Percentiles rank a stretch among this genome's conserved stretches.
These are phyloP conservation scores for Xylaria grammica DNA, from an alignment of 495 filamentous ascomycete species.

Conservation along the genomic window DNA sequence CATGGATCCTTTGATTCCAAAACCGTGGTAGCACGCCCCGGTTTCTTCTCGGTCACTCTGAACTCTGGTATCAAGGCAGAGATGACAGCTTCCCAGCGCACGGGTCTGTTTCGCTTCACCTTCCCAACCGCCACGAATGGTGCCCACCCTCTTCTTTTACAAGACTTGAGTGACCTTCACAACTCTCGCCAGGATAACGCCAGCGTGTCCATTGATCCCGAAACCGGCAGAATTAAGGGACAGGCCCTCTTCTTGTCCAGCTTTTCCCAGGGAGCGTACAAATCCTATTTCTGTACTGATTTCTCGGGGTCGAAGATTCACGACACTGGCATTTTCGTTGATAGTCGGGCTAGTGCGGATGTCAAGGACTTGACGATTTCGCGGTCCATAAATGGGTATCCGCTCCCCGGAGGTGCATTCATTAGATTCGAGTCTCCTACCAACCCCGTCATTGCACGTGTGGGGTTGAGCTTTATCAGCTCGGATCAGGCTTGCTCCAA, in stretches of 20 bases:
- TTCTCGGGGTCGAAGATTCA: constrained; percentile 66
- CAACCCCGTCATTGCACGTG: constrained; percentile 62
- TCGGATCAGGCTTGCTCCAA: constrained; percentile 67
- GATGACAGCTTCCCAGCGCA: constrained; percentile 70
- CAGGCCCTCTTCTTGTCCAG: constrained; percentile 70
- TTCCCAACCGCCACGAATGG: constrained; percentile 58
- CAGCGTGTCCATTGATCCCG: constrained; percentile 56
- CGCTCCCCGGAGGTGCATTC: constrained; percentile 71
- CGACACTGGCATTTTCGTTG: constrained; percentile 68
- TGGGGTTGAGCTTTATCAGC: constrained; percentile 75
- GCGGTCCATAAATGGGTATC: constrained; percentile 65
- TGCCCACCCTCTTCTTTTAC: constrained; percentile 63
- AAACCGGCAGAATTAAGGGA: constrained; percentile 67
- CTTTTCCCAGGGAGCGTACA: constrained; percentile 69
- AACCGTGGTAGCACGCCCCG: constrained; percentile 64
- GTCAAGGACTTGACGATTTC: constrained; percentile 62
- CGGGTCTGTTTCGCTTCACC: constrained; percentile 72
- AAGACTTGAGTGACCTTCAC: constrained; percentile 71
- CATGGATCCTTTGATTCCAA: constrained; percentile 50
- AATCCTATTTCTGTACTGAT: constrained; percentile 70
- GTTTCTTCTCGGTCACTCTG: constrained; percentile 69
- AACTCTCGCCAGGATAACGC: constrained; percentile 67
- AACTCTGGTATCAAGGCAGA: constrained; percentile 64
- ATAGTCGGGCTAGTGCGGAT: constrained; percentile 60
- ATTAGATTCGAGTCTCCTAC: constrained; percentile 54